These are phyloP conservation scores for Trichoderma harzianum DNA, from an alignment of 2,329 filamentous ascomycete species.

Conservation along the genomic window DNA sequence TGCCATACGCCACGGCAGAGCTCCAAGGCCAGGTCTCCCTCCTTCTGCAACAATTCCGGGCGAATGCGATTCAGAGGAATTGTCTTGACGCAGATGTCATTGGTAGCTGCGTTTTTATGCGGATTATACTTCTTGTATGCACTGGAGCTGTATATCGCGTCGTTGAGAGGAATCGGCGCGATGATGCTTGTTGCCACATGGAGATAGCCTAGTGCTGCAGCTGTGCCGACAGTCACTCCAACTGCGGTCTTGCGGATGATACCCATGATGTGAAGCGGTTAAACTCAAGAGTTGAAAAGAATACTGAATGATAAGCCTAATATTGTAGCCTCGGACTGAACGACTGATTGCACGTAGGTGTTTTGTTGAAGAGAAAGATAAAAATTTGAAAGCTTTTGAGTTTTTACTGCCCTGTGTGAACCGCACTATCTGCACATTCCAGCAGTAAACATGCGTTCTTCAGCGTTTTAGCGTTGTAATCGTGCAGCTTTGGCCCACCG, in stretches of 20 bases:
- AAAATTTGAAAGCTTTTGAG: background rate
- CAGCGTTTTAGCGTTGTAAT: background rate
- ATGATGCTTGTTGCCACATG: conserved; percentile 8
- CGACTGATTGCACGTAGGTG: background rate
- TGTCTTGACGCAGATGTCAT: conserved; percentile 62
- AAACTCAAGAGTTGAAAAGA: background rate
- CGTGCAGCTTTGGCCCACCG: background rate
- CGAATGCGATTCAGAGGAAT: conserved; percentile 62
- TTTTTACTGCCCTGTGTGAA: background rate
- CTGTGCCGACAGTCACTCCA: background rate
- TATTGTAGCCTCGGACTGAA: background rate
- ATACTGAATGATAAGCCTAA: background rate
- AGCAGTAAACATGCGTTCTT: background rate
- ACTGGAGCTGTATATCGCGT: conserved; percentile 6
- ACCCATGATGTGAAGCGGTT: background rate
- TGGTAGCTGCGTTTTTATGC: conserved; percentile 56
- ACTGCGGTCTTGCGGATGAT: conserved; percentile 2
- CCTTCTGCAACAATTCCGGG: conserved; percentile 61
- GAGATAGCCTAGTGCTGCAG: conserved; percentile 8
- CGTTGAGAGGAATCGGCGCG: conserved; percentile 5
- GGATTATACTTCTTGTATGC: conserved; percentile 60
- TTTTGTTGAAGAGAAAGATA: background rate
- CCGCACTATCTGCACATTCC: background rate
- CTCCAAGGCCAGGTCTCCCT: conserved; percentile 55
- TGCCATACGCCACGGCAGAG: conserved; percentile 68